Conservation (phyloP, 306 rosid genomes). For the Acacia crassicarpa region DNA sequence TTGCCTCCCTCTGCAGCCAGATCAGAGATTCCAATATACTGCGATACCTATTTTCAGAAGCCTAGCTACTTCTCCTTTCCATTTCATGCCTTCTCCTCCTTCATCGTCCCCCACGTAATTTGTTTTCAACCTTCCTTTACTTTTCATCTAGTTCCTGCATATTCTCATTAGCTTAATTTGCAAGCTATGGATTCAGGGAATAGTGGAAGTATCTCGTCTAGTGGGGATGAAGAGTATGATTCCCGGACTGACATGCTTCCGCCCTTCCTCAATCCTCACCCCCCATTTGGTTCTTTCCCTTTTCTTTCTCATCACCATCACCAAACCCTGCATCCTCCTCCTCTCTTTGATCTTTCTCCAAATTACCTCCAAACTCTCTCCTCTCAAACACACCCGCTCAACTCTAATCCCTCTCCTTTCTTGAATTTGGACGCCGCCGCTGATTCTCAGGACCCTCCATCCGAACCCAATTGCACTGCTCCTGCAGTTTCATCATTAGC, state of each 20-base stretch:
- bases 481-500: conserved; percentile 5
- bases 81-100: conserved; percentile 12
- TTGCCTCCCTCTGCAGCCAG: conserved; percentile 56
- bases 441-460: conserved; percentile 34
- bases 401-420: conserved; percentile 43
- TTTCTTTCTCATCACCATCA: conserved; percentile 11
- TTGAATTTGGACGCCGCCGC: conserved; percentile 37
- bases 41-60: conserved; percentile 19
- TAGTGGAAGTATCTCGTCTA: conserved; percentile 87
- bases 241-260: conserved; percentile 45
- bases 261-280: conserved; percentile 37
- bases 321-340: conserved; percentile 21
- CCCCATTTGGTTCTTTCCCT: conserved; percentile 36
- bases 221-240: conserved; percentile 88
- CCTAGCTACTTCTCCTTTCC: background rate
- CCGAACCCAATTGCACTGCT: conserved; percentile 43
- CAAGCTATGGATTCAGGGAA: conserved; percentile 83
- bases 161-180: conserved; percentile 34
- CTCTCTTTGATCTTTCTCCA: conserved; percentile 55
- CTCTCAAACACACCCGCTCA: conserved; percentile 26
- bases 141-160: background rate
- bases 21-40: conserved; percentile 49
- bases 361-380: conserved; percentile 31
- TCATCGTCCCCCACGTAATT: conserved; percentile 16
- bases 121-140: background rate